These are phyloP conservation scores for Xylariaceae sp. DNA, from an alignment of 2,329 filamentous ascomycete genomes.

Conservation along the genomic window DNA sequence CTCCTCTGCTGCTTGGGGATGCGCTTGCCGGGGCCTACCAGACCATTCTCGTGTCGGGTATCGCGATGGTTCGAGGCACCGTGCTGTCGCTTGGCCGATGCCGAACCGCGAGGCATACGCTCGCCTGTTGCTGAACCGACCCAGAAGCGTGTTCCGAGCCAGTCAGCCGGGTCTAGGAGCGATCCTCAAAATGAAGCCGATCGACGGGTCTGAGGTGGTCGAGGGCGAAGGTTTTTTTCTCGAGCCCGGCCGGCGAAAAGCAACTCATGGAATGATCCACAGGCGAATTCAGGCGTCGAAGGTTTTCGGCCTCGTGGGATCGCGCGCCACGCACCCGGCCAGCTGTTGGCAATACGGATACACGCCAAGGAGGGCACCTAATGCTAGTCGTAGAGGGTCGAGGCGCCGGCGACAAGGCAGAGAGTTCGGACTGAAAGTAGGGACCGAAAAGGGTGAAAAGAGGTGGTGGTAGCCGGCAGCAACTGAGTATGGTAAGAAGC, in stretches of 20 bases:
- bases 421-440: background rate
- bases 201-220: background rate
- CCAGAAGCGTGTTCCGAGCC: slow-evolving; percentile 38
- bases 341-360: background rate
- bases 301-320: background rate
- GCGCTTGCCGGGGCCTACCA: slow-evolving; percentile 70
- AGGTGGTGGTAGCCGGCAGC: too few species aligned
- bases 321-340: background rate
- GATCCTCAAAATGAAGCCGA: background rate
- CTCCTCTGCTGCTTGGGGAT: slow-evolving; percentile 26
- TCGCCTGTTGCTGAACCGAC: slow-evolving; percentile 30
- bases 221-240: background rate
- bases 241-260: background rate
- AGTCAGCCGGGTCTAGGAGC: slow-evolving; percentile 21
- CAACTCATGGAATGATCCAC: background rate
- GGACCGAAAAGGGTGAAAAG: background rate
- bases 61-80: slow-evolving; percentile 57
- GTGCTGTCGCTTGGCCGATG: slow-evolving; percentile 54
- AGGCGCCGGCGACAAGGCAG: background rate
- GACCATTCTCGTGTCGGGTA: slow-evolving; percentile 78
- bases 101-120: slow-evolving; percentile 55
- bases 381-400: background rate
- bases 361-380: background rate
- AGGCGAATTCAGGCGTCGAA: background rate
- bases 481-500: too few species aligned